Conservation (phyloP, 2,329 filamentous ascomycete genomes). For the Colletotrichum filicis region DNA sequence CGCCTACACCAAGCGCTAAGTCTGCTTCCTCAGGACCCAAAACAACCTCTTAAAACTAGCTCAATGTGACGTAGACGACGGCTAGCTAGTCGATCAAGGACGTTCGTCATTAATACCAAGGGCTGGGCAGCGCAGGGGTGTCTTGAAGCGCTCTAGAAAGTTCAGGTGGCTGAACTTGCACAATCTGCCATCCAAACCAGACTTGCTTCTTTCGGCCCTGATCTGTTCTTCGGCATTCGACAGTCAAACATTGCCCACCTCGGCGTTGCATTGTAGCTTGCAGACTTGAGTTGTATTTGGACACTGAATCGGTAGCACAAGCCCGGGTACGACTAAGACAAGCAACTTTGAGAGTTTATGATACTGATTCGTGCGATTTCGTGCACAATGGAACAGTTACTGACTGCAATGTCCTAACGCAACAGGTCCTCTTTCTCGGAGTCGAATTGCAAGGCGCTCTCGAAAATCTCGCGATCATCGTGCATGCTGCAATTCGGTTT, state of each 20-base stretch:
- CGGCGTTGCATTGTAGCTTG: neutral
- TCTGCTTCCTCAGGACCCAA: no score
- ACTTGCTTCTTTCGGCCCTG: neutral
- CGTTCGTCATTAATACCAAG: neutral
- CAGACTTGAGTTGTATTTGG: neutral
- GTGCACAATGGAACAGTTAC: neutral
- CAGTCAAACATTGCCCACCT: neutral
- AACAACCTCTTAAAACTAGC: neutral
- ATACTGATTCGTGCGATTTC: neutral
- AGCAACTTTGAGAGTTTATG: neutral
- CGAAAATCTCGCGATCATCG: neutral
- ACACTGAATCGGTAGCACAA: neutral
- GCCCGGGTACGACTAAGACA: neutral
- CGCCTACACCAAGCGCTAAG: no score
- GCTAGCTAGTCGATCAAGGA: neutral
- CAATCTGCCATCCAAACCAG: neutral
- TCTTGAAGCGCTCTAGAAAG: neutral
- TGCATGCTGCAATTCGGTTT: neutral
- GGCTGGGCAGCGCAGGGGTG: neutral
- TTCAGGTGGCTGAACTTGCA: neutral
- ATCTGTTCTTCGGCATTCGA: neutral
- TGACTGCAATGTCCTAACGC: neutral
- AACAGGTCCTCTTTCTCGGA: no score
- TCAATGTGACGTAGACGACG: neutral
- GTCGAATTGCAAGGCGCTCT: no score